These are phyloP conservation scores for Amanita exitialis DNA, from an alignment of 768 basidiomycete species.

Conservation along the genomic window DNA sequence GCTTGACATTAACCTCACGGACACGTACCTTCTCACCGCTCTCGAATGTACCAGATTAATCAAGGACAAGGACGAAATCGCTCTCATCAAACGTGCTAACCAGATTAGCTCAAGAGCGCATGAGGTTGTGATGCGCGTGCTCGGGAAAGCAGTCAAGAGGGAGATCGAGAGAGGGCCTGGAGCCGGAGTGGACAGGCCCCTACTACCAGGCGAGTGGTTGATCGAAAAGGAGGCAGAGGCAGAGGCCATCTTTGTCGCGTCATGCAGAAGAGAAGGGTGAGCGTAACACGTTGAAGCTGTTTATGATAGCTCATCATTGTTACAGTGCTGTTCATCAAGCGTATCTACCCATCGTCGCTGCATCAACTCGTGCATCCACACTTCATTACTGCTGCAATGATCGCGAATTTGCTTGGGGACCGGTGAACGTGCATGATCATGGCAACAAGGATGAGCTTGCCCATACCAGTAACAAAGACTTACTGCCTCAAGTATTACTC, in stretches of 20 bases:
- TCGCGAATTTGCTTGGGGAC: slow-evolving; percentile 79
- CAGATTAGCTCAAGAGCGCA: slow-evolving; percentile 85
- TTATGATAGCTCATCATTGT: neutral
- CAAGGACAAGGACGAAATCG: slow-evolving; percentile 70
- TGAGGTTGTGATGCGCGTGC: slow-evolving; percentile 84
- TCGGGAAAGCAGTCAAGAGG: slow-evolving; percentile 63
- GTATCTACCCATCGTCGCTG: slow-evolving; percentile 89
- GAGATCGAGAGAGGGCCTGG: slow-evolving; percentile 35
- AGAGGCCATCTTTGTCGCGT: slow-evolving; percentile 87
- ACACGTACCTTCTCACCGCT: slow-evolving; percentile 61
- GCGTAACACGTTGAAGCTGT: slow-evolving; percentile 13
- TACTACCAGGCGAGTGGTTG: slow-evolving; percentile 74
- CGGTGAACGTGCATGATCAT: slow-evolving; percentile 45
- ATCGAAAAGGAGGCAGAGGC: slow-evolving; percentile 92
- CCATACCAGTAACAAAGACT: slow-evolving; percentile 25
- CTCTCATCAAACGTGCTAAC: slow-evolving; percentile 69
- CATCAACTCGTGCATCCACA: slow-evolving; percentile 77
- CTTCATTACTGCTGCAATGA: slow-evolving; percentile 96
- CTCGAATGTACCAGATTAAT: slow-evolving; percentile 74
- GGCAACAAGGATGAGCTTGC: slow-evolving; percentile 39
- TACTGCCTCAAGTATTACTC: slow-evolving; percentile 66
- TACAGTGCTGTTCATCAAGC: slow-evolving; percentile 75
- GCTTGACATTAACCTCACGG: slow-evolving; percentile 29
- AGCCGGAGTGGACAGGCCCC: slow-evolving; percentile 35
- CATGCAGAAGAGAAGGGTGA: slow-evolving; percentile 82